phyloP scores from a whole-genome alignment of 2,329 filamentous ascomycete genomes.

The Phaeosphaeriaceae sp. region DNA sequence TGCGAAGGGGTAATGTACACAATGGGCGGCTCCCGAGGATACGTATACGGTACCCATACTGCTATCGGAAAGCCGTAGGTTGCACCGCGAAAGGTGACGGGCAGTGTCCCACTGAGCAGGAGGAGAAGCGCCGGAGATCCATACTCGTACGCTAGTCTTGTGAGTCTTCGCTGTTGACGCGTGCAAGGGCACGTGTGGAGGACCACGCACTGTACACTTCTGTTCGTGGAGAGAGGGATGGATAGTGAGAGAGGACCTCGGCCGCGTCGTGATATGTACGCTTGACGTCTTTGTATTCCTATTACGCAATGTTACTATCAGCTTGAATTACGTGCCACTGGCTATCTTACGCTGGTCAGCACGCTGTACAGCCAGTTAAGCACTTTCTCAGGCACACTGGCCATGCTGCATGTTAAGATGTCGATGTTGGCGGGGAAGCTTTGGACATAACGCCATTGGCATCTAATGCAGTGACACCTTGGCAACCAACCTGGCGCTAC shows the following conservation, averaged over 20 bases:
- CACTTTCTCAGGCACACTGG: slow-evolving; percentile 83
- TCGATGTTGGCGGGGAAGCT: slow-evolving; percentile 35
- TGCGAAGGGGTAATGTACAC: slow-evolving; percentile 88
- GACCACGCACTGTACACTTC: slow-evolving; percentile 85
- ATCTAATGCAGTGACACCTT: slow-evolving; percentile 24
- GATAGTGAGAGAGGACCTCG: slow-evolving; percentile 77
- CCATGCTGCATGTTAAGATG: slow-evolving; percentile 51
- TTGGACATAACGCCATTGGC: slow-evolving; percentile 17
- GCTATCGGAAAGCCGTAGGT: slow-evolving; percentile 91
- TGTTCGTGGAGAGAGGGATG: slow-evolving; percentile 82
- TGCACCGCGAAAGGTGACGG: slow-evolving; percentile 87
- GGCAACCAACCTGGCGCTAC: slow-evolving; percentile 12
- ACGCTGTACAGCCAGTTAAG: slow-evolving; percentile 96
- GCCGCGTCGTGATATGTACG: slow-evolving; percentile 92
- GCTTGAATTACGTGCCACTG: no score
- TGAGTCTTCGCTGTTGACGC: slow-evolving; percentile 15
- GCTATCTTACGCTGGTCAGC: slow-evolving; percentile 60
- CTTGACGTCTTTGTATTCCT: slow-evolving; percentile 95
- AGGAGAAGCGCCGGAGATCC: slow-evolving; percentile 86
- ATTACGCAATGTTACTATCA: slow-evolving; percentile 1
- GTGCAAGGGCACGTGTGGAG: not conserved
- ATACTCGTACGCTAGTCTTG: slow-evolving; percentile 77
- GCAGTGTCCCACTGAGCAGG: slow-evolving; percentile 83
- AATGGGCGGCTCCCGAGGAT: slow-evolving; percentile 84
- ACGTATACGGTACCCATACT: slow-evolving; percentile 91